Conservation (phyloP, 2,329 filamentous ascomycete species). For the Domatiomyces globalis region DNA sequence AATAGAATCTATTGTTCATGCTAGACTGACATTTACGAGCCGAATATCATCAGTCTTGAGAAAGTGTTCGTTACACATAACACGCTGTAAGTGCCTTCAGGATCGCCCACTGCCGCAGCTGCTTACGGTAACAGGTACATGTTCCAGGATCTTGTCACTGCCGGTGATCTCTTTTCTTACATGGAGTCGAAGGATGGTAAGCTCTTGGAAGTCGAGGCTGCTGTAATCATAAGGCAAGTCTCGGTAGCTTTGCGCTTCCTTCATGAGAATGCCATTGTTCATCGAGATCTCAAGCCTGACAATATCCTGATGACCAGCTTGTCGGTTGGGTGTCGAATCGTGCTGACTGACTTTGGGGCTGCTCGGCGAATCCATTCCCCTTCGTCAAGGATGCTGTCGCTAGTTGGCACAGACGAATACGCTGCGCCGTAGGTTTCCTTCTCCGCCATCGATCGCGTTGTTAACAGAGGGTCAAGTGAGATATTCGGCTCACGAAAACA, state of each 20-base stretch:
- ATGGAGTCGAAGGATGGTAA: slow-evolving; percentile 36
- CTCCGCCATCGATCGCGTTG: not conserved
- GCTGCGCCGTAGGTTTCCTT: slow-evolving; percentile 40
- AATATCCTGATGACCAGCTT: slow-evolving; percentile 47
- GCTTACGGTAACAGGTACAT: slow-evolving; percentile 36
- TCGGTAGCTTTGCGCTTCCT: slow-evolving; percentile 45
- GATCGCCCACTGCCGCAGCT: not conserved
- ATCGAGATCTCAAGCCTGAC: slow-evolving; percentile 50
- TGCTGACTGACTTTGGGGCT: slow-evolving; percentile 49
- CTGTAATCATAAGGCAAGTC: slow-evolving; percentile 42
- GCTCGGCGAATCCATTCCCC: slow-evolving; percentile 27
- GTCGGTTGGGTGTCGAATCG: slow-evolving; percentile 36
- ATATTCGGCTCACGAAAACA: not conserved
- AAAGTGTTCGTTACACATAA: slow-evolving; percentile 40
- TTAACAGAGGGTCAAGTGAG: slow-evolving; percentile 1
- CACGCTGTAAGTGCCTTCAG: slow-evolving; percentile 32
- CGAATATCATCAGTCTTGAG: slow-evolving; percentile 45
- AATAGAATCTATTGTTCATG: slow-evolving; percentile 1
- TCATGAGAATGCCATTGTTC: slow-evolving; percentile 41
- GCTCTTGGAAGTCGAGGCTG: slow-evolving; percentile 37
- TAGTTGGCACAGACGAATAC: slow-evolving; percentile 44
- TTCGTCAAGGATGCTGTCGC: slow-evolving; percentile 36
- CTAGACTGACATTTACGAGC: slow-evolving; percentile 24
- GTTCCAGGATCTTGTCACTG: slow-evolving; percentile 46
- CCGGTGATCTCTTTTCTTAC: slow-evolving; percentile 48